Evolutionary conservation across 139 green algal genomes (phyloP), one percentile per base, ranked within the genome.

Genomic region (Chlorella sp.): DNA sequence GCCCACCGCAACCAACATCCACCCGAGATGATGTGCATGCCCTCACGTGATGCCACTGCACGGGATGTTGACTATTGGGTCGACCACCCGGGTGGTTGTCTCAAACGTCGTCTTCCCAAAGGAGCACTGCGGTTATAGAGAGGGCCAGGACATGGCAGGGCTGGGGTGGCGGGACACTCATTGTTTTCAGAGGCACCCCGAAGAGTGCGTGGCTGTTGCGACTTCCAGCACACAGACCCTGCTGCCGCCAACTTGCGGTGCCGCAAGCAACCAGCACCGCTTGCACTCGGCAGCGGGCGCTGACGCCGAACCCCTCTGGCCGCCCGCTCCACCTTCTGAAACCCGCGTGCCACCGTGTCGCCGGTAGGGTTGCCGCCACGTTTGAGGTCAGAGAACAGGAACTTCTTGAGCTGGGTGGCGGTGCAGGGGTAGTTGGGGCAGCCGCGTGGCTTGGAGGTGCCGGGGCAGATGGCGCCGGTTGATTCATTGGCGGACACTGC

Each of bases 301-400:
- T n/a, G n/a, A n/a, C n/a, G n/a, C n/a, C n/a, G n/a, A 19, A 83
- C 30, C 62, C n/a, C 16, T 0, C 24, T 64, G 43, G 75, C 74
- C 60, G 41, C 41, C 40, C 62, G 65, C 32, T 7, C 38, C 64
- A 46, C 62, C 64, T 76, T 75, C 46, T 76, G 34, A 48, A 41
- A 84, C 32, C n/a, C 62, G n/a, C 22, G 40, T 64, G 64, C 79
- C 26, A 84, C 62, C 5, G 79, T 84, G 79, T 34, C 22, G 43
- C 38, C 64, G 11, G 9, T 44, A 3, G 64, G 56, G 64, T 62
- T 76, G 51, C 51, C 51, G 51, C 51, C 51, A 11, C 22, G 51
- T 11, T 11, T 60, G 51, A 16, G 22, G 16, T 24, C 24, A 16
- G 51, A 60, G 51, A 60, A 60, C 13, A 60, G 51, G 64, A 64